phyloP scores from a whole-genome alignment of 2,329 filamentous ascomycete genomes.

The Apiospora phragmitis region DNA sequence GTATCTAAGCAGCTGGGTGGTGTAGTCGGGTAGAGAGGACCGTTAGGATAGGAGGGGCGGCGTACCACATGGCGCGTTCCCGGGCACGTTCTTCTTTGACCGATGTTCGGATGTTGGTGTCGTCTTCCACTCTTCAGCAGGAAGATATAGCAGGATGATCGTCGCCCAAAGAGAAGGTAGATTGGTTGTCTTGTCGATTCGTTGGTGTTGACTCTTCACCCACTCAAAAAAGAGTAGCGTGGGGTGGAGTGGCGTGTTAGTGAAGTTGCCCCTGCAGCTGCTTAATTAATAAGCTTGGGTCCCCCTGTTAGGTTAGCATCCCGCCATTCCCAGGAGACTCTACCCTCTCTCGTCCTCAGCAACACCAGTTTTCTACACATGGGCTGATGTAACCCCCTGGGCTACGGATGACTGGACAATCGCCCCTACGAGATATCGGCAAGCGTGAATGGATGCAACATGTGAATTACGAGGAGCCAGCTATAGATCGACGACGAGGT shows the following conservation, averaged over 20 bases:
- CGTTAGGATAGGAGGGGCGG: not conserved
- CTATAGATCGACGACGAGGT: not conserved
- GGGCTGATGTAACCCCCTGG: not conserved
- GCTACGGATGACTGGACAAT: not conserved
- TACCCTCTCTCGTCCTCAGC: not conserved
- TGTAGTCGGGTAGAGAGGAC: not conserved
- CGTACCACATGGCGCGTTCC: not conserved
- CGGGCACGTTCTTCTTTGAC: not conserved
- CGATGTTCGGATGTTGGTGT: not conserved
- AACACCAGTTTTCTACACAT: not conserved
- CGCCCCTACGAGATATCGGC: not conserved
- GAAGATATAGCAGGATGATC: not conserved
- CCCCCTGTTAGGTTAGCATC: not conserved
- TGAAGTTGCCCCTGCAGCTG: not conserved
- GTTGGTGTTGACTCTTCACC: not conserved
- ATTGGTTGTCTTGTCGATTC: not conserved
- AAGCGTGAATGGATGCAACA: not conserved
- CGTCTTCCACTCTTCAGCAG: not conserved
- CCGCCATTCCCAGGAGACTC: not conserved
- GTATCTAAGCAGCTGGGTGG: not conserved
- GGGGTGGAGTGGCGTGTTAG: not conserved
- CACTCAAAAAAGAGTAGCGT: not conserved
- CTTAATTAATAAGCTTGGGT: not conserved
- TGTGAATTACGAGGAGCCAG: not conserved
- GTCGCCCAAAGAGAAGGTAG: not conserved